Conservation (phyloP, 169 alveolate species). For the Plasmodium knowlesi region DNA sequence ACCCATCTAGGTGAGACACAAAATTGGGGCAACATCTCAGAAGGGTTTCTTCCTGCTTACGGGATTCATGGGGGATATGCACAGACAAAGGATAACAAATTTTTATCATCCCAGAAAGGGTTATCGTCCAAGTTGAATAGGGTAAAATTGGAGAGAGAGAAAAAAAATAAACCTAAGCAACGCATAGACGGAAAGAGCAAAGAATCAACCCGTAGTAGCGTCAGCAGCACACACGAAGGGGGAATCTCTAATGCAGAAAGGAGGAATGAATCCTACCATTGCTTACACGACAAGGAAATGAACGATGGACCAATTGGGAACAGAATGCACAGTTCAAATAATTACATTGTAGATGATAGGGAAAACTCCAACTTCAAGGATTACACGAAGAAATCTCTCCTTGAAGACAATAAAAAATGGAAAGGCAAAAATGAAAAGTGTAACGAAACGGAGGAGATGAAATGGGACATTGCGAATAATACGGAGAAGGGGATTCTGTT, state of each 20-base stretch:
- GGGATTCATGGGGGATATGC: background rate
- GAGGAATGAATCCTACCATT: background rate
- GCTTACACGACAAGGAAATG: background rate
- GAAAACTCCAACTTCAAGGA: background rate
- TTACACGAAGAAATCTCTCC: background rate
- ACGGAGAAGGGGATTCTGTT: background rate
- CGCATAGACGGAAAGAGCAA: background rate
- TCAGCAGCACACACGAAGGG: background rate
- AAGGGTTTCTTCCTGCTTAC: background rate
- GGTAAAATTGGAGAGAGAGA: background rate
- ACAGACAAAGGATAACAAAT: background rate
- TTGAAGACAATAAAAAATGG: background rate
- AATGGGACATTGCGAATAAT: background rate
- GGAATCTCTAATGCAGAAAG: background rate
- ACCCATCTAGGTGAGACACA: background rate
- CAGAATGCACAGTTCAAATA: background rate
- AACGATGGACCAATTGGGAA: background rate
- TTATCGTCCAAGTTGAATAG: background rate
- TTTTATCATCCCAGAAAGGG: background rate
- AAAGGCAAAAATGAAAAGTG: slow-evolving; percentile 17
- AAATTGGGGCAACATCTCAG: background rate
- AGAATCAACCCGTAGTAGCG: background rate
- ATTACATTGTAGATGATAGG: background rate
- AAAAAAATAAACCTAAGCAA: background rate
- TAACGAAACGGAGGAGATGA: slow-evolving; percentile 9